Evolutionary conservation across 805 yeast species (phyloP), one percentile per base, ranked within the genome.

Genomic region (Kodamaea jinghongensis): DNA sequence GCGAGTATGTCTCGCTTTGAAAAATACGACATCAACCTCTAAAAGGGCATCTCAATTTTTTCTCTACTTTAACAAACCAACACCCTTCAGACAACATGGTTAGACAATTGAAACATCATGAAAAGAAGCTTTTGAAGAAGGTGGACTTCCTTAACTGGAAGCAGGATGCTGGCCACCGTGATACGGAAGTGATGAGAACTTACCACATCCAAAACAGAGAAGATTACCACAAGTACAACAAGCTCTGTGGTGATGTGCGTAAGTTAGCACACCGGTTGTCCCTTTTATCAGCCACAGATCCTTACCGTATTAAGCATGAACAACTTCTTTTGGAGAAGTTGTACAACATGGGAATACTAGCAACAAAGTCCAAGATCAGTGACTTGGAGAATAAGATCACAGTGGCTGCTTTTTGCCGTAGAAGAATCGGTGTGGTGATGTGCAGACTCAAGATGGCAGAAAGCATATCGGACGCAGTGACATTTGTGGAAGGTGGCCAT

Each of bases 121-220:
- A 93, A 76, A 84, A 86, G 73, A 90, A 89, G 66, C 79, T 93
- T 54, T 77, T 93, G 54, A 89, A 86, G 71, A 93, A 93, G 64
- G 98, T 93, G 38, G 97, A 93, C 59, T 88, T 93, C 68, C 85
- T 88, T 37, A 95, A 93, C 62, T 93, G 98, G 97, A 93, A 93
- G 62, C 95, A 88, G 54, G 99, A 93, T 60, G 82, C 84, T 41
- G 88, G 91, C 22, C 99, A 93, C 62, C 73, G 99, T 51, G 99
- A 91, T 52, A 82, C 95, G n/a, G 91, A 86, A 62, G 96, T 93
- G 25, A 93, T 93, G 96, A 76, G 95, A 52, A 83, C 86, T 39
- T 93, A 90, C 63, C 96, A 91, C 60, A 76, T 93, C 33, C 96
- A 89, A 59, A 86, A 90, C 60, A 78, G 99, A 60, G 96, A 89